Evolutionary conservation across 768 basidiomycete genomes (phyloP).

Genomic region (Melanogaster broomeanus): DNA sequence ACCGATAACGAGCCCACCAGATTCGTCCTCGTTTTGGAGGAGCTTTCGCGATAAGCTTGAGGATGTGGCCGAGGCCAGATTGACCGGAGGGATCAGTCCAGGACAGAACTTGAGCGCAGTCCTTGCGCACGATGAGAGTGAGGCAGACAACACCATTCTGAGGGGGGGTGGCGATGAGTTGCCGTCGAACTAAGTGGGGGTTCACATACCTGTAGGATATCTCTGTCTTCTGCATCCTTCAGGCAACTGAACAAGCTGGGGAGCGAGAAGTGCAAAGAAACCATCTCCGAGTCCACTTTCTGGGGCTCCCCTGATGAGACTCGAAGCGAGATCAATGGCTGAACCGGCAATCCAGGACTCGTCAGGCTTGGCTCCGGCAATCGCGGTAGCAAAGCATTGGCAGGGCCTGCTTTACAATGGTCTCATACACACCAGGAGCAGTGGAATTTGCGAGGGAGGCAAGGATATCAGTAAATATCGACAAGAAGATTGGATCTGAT

Average conservation of each 20-base stretch:
- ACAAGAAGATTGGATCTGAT: slow-evolving; percentile 86
- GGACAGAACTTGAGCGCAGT: slow-evolving; percentile 73
- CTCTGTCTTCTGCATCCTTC: slow-evolving; percentile 76
- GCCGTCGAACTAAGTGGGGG: neutral
- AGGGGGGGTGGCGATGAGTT: neutral
- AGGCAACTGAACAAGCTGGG: slow-evolving; percentile 73
- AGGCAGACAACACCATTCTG: slow-evolving; percentile 84
- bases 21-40: slow-evolving; percentile 81
- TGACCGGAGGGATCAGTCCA: slow-evolving; percentile 73
- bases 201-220: slow-evolving; percentile 66
- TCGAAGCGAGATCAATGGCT: slow-evolving; percentile 79
- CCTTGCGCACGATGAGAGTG: slow-evolving; percentile 85
- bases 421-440: slow-evolving; percentile 62
- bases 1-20: slow-evolving; percentile 90
- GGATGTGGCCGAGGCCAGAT: slow-evolving; percentile 73
- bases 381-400: slow-evolving; percentile 70
- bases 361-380: slow-evolving; percentile 53
- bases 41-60: slow-evolving; percentile 78
- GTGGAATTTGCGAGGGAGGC: slow-evolving; percentile 65
- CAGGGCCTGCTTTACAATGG: slow-evolving; percentile 70
- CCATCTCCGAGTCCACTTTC: slow-evolving; percentile 73
- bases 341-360: slow-evolving; percentile 79
- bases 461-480: slow-evolving; percentile 82
- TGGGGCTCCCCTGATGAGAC: slow-evolving; percentile 66
- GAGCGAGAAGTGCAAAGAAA: slow-evolving; percentile 76